Base-by-base conservation (phyloP, 1,139 yeast species). In the Taphrina communis region DNA sequence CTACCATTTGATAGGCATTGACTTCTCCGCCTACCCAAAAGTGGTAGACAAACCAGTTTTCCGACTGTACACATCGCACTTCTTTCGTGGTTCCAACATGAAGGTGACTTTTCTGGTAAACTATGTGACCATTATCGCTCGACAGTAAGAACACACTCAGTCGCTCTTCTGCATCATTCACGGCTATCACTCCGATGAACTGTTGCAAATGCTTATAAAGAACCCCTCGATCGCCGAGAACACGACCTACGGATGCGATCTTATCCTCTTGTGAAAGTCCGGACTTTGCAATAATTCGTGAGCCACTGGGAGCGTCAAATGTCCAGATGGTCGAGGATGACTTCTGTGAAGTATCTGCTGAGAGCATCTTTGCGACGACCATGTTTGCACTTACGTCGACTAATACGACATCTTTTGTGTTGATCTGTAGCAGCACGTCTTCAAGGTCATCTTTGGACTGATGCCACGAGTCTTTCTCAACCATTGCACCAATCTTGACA, bases 151-250 rank as follows among this genome's bases (percentile, higher is more conserved):
- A 81, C 35, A 90, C 75, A 25, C 77, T 80, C 42, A 72, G 69
- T 5, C 70, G 46, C 14, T 62, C 38, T 11, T 69, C 48, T 9
- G 17, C 73, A 1, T 76, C 75, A 69, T 83, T 79, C 55, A 79
- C 76, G 1, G 87, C 82, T 0, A 88, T 82, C 51, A 88, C 79
- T 0, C 89, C 84, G 1, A 88, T 80, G 25, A 86, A 72, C 74
- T 90, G 87, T 39, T 93, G 95, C 72, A 93, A 80, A 77, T 90
- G 93, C 78, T 93, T 94, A 83, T 93, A 92, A 61, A 92, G 79
- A 0, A 92, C 95, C 0, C 88, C 82, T 75, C 91, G 84, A 74
- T 89, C 87, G 25, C 88, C 88, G 52, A 89, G 80, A 0, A 89
- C 84, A 50, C 85, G 83, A 14, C 96, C 97, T 65, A 88, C 78